phyloP scores from a whole-genome alignment of 352 stramenopile species.

The Blastocystis sp. region DNA sequence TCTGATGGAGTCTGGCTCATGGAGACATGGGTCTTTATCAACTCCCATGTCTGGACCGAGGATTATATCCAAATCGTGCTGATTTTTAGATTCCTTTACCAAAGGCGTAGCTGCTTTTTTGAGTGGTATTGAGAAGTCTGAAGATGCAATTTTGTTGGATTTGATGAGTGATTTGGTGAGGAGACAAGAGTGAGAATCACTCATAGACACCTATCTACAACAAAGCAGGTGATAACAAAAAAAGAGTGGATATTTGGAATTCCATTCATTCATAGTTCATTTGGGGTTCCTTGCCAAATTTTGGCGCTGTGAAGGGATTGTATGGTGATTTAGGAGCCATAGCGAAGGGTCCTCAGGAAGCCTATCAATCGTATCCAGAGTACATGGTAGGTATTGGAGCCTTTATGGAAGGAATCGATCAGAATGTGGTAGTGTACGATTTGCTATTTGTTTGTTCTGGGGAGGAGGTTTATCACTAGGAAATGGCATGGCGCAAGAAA shows the following conservation, averaged over 20 bases:
- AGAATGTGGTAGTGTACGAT: conserved; percentile 78
- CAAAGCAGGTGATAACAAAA: conserved; percentile 72
- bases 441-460: conserved; percentile 72
- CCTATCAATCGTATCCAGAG: conserved; percentile 67
- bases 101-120: conserved; percentile 55
- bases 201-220: background rate
- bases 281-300: conserved; percentile 77
- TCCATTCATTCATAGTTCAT: conserved; percentile 77
- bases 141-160: conserved; percentile 74
- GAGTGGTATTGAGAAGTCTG: conserved; percentile 67
- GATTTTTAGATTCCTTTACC: background rate
- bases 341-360: conserved; percentile 68
- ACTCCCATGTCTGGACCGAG: conserved; percentile 72
- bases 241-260: conserved; percentile 69
- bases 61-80: conserved; percentile 58
- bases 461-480: background rate
- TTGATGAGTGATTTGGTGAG: conserved; percentile 69
- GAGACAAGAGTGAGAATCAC: no score
- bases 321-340: conserved; percentile 72
- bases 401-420: conserved; percentile 77
- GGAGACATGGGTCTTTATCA: conserved; percentile 74
- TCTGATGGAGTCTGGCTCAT: conserved; percentile 75
- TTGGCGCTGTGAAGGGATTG: conserved; percentile 73
- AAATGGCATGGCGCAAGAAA: conserved; percentile 4
- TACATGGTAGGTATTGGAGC: conserved; percentile 74